Evolutionary conservation across 2,329 filamentous ascomycete genomes (phyloP), one percentile per base, ranked within the genome.

Genomic region (Paraconiothyrium sp.): DNA sequence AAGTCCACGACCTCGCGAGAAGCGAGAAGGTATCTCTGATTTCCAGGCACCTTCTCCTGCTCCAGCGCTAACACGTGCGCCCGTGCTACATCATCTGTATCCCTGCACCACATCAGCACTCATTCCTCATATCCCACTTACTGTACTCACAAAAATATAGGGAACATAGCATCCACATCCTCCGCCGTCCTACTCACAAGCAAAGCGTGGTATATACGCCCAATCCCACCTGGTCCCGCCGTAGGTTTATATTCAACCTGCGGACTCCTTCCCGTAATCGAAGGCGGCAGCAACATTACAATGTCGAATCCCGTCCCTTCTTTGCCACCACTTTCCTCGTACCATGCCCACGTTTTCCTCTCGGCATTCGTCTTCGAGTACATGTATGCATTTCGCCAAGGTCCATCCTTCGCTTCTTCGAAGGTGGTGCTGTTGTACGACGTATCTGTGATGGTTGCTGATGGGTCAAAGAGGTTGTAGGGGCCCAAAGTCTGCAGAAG

Each of bases 331-430:
- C 61, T 60, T 48, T 65, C 44, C 46, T 68, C 49, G 30, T 67
- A 54, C 56, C 60, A 69, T 24, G 35, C 62, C 65, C 63, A 69
- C 13, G 57, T 62, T 51, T 61, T 57, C n/a, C 52, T 34, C 58
- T 69, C 67, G 13, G 63, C 61, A 14, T 52, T 44, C 37, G 63
- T 63, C 49, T 69, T 69, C n/a, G 63, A 61, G 56, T 58, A 68
- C 39, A 48, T 32, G 54, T 69, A 69, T 6, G 62, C 65, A 16
- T 34, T 43, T 4, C 20, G n/a, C 41, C 55, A 54, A 4, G 54
- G 32, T 7, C 57, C 50, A 14, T 35, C 27, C 22, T 49, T 46
- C 27, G 48, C 65, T 24, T 64, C 44, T 24, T 63, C 60, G 13
- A 62, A 55, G 5, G 64, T 58, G 10, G 57, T 58, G 13, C 22